These are phyloP conservation scores for Cercophora newfieldiana DNA, from an alignment of 495 filamentous ascomycete species.

Conservation along the genomic window DNA sequence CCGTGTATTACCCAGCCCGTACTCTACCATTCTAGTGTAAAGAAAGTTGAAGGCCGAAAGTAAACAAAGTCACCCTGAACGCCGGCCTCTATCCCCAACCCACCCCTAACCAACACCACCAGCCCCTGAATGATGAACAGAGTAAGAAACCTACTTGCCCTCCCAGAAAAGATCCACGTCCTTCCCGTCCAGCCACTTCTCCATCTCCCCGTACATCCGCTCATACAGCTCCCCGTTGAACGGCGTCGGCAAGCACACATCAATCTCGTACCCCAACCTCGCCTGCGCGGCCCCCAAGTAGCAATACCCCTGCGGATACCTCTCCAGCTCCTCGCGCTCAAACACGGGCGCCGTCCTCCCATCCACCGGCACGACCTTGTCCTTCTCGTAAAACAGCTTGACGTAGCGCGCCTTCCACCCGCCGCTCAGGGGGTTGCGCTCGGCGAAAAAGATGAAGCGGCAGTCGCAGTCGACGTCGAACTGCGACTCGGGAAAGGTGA, in stretches of 20 bases:
- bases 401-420: constrained; percentile 62
- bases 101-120: background rate
- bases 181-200: constrained; percentile 45
- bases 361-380: constrained; percentile 62
- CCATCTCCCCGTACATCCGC: constrained; percentile 48
- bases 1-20: too few species aligned
- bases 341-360: constrained; percentile 51
- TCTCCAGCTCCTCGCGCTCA: constrained; percentile 47
- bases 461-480: constrained; percentile 65
- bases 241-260: constrained; percentile 41
- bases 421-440: constrained; percentile 37
- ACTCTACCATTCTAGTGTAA: background rate
- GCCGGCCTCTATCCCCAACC: background rate
- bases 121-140: background rate
- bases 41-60: background rate
- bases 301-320: constrained; percentile 57
- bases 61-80: background rate
- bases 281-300: constrained; percentile 53
- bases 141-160: background rate
- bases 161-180: constrained; percentile 36
- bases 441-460: constrained; percentile 64
- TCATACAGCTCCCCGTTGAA: constrained; percentile 32
- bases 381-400: constrained; percentile 69
- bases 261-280: constrained; percentile 46
- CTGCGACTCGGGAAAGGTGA: constrained; percentile 45